Conservation (phyloP, 306 rosid species). For the Clitoria ternatea region DNA sequence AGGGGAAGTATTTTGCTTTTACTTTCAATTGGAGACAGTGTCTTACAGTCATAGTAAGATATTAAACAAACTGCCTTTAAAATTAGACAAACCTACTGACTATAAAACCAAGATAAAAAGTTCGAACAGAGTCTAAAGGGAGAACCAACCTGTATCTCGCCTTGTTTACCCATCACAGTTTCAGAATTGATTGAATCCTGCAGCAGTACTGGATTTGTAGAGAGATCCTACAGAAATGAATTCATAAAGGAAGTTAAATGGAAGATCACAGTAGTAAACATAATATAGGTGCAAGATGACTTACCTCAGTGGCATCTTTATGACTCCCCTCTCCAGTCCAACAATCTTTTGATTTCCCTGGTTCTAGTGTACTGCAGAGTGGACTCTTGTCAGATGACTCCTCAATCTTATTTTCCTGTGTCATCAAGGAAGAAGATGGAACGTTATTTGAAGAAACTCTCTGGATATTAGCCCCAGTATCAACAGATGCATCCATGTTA, state of each 20-base stretch:
- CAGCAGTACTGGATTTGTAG: not conserved
- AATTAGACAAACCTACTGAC: constrained; percentile 2
- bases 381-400: not conserved
- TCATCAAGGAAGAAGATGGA: constrained; percentile 10
- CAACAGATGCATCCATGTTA: constrained; percentile 26
- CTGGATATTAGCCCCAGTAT: constrained; percentile 3
- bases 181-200: constrained; percentile 14
- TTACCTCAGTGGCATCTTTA: constrained; percentile 19
- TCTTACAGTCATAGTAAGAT: not conserved
- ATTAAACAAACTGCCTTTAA: not conserved
- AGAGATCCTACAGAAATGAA: constrained; percentile 19
- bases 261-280: not conserved
- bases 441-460: not conserved
- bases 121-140: constrained; percentile 1
- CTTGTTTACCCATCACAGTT: constrained; percentile 20
- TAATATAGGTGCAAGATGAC: not conserved
- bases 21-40: not conserved
- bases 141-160: constrained; percentile 23
- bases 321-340: constrained; percentile 2
- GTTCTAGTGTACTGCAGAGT: not conserved
- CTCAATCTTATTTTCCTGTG: constrained; percentile 8
- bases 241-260: not conserved
- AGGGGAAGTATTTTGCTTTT: too few relatives aligned
- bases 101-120: constrained; percentile 8
- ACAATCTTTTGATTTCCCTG: not conserved